Conservation (phyloP, 257 asterid species). For the Ophiorrhiza pumila region DNA sequence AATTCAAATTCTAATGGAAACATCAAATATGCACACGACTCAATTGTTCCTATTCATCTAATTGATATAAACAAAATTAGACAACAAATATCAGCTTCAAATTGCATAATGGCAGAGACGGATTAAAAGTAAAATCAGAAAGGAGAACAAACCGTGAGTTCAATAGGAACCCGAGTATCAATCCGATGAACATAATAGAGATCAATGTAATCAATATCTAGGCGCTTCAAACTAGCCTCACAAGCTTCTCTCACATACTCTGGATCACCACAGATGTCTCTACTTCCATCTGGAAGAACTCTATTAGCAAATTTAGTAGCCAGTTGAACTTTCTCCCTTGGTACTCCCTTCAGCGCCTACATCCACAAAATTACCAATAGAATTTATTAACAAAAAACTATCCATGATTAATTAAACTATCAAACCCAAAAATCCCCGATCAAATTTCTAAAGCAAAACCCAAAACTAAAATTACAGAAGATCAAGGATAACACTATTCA, state of each 20-base stretch:
- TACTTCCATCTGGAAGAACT: not conserved
- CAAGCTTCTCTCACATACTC: conserved; percentile 19
- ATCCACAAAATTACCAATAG: not conserved
- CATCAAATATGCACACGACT: too few species aligned
- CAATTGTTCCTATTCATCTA: too few species aligned
- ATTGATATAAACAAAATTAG: too few species aligned
- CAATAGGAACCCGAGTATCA: conserved; percentile 19
- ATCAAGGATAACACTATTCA: not conserved
- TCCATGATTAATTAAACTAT: not conserved
- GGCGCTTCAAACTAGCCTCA: conserved; percentile 26
- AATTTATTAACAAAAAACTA: not conserved
- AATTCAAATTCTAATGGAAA: too few species aligned
- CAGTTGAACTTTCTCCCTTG: conserved; percentile 13
- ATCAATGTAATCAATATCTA: conserved; percentile 24
- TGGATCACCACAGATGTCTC: conserved; percentile 6
- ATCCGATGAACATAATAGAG: conserved; percentile 26
- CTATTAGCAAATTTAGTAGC: conserved; percentile 11
- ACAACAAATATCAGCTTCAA: too few species aligned
- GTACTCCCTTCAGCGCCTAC: conserved; percentile 17
- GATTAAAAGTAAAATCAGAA: not conserved
- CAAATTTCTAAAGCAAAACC: not conserved
- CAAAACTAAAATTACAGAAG: not conserved
- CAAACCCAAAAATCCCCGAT: not conserved
- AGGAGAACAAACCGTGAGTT: conserved; percentile 18
- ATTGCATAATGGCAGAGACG: not conserved